Conservation (phyloP, 495 filamentous ascomycete genomes). For the Pseudevernia furfuracea region DNA sequence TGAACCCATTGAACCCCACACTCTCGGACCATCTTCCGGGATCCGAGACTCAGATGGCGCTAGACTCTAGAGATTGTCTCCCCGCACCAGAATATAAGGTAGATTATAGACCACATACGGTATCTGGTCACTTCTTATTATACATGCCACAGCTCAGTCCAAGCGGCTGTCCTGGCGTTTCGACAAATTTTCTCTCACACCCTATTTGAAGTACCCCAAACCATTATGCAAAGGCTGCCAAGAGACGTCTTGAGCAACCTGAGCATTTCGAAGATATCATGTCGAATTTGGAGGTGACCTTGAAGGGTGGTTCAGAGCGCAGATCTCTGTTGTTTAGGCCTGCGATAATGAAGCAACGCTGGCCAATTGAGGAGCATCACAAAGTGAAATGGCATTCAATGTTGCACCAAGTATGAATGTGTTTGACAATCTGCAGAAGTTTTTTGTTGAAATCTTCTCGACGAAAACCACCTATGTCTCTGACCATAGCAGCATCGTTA, state of each 20-base stretch:
- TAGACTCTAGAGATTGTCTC: too few relatives aligned
- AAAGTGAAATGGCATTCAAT: not conserved
- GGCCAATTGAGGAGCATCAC: not conserved
- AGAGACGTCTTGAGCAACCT: not conserved
- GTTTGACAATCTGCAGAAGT: not conserved
- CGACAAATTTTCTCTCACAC: not conserved
- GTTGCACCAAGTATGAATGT: not conserved
- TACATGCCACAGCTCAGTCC: not conserved
- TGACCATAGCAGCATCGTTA: not conserved
- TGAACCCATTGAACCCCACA: not conserved
- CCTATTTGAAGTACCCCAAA: not conserved
- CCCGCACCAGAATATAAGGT: too few relatives aligned
- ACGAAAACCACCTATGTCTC: not conserved
- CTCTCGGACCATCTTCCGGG: not conserved
- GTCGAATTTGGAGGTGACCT: not conserved
- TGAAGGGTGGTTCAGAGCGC: too few relatives aligned
- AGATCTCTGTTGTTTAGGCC: not conserved
- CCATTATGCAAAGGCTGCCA: not conserved
- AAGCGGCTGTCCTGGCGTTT: not conserved
- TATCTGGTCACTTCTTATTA: not conserved
- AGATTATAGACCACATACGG: not conserved
- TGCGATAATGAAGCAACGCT: not conserved
- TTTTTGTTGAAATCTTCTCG: not conserved
- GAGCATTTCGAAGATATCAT: not conserved
- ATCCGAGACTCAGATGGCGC: not conserved